Conservation (phyloP, 345 rosid genomes). For the Eucalyptus urophylla region DNA sequence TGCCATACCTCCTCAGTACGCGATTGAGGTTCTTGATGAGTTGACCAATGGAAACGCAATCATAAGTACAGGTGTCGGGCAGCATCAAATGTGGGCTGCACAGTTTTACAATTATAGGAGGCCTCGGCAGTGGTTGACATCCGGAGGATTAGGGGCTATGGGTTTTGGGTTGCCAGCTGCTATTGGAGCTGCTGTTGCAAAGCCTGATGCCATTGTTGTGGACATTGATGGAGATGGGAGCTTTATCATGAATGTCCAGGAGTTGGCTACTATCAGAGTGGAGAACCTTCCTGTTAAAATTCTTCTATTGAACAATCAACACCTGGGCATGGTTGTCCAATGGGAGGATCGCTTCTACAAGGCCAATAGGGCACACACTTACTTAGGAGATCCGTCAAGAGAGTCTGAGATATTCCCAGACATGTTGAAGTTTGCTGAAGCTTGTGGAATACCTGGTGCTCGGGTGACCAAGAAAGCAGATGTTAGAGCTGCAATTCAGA, state of each 20-base stretch:
- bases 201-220: conserved; percentile 64
- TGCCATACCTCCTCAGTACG: conserved; percentile 91
- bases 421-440: conserved; percentile 79
- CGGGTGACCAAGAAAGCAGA: conserved; percentile 63
- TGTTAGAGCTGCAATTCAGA: conserved; percentile 68
- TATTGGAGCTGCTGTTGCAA: conserved; percentile 91
- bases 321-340: conserved; percentile 94
- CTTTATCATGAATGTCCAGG: conserved; percentile 92
- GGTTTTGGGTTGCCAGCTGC: conserved; percentile 99
- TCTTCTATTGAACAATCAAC: conserved; percentile 80
- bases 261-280: conserved; percentile 74
- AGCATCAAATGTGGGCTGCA: conserved; percentile 99
- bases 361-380: conserved; percentile 92
- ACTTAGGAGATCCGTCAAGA: conserved; percentile 61
- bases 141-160: conserved; percentile 97
- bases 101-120: conserved; percentile 86
- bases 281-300: conserved; percentile 88
- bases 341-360: conserved; percentile 97
- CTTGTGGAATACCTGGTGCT: conserved; percentile 80
- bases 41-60: conserved; percentile 78
- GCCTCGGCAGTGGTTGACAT: conserved; percentile 90
- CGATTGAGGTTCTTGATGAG: conserved; percentile 80
- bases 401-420: conserved; percentile 81
- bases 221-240: conserved; percentile 99
- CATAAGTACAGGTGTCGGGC: conserved; percentile 92